A percentile compares a stretch with the other conserved stretches of the same genome.
phyloP scores from a whole-genome alignment of 2,329 filamentous ascomycete genomes.

The Aspergillus fumigatiaffinis region DNA sequence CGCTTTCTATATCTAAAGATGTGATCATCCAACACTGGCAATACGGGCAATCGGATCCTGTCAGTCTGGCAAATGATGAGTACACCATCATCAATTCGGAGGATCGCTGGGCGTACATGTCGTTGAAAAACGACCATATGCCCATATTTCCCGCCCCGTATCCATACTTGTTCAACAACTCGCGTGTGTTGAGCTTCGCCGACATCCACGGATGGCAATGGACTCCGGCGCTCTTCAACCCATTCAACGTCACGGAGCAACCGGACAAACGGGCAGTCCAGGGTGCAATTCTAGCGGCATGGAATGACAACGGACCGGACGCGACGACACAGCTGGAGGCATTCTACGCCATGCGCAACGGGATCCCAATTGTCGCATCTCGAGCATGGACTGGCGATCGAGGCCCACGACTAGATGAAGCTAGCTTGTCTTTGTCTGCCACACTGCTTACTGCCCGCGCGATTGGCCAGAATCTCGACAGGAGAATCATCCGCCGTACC shows the following conservation, averaged over 20 bases:
- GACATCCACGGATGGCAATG: conserved; percentile 42
- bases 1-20: conserved; percentile 40
- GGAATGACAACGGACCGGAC: conserved; percentile 55
- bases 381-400: conserved; percentile 54
- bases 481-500: neutral
- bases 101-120: conserved; percentile 54
- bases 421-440: conserved; percentile 38
- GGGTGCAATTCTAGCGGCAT: conserved; percentile 49
- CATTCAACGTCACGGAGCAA: conserved; percentile 47
- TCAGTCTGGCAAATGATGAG: conserved; percentile 43
- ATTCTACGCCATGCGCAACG: conserved; percentile 50
- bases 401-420: conserved; percentile 36
- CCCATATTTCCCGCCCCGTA: conserved; percentile 48
- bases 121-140: conserved; percentile 53
- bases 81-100: conserved; percentile 54
- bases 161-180: conserved; percentile 45
- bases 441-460: conserved; percentile 39
- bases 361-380: conserved; percentile 50
- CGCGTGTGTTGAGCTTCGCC: conserved; percentile 49
- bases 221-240: conserved; percentile 51
- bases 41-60: conserved; percentile 51
- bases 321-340: conserved; percentile 50
- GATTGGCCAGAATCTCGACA: conserved; percentile 50
- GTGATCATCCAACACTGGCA: conserved; percentile 56
- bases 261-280: conserved; percentile 41